These are phyloP conservation scores for Austroboletus olivaceoglutinosus DNA, from an alignment of 1,284 basidiomycete species.

Conservation along the genomic window DNA sequence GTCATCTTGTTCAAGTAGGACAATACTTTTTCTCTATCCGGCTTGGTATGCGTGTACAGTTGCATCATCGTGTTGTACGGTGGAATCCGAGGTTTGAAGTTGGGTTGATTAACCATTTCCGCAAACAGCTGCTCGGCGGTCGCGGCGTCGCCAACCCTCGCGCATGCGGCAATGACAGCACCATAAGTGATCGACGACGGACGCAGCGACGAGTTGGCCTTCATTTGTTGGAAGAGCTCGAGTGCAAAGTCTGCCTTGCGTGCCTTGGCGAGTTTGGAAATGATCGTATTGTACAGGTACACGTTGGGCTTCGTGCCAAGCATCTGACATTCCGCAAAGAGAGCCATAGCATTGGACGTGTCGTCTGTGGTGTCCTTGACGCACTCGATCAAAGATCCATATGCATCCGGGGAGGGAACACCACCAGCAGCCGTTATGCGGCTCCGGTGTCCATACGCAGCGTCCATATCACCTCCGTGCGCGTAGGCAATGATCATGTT, in stretches of 20 bases:
- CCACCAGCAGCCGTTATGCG: conserved; percentile 76
- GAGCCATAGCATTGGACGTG: conserved; percentile 77
- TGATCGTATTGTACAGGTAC: conserved; percentile 94
- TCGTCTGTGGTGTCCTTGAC: conserved; percentile 95
- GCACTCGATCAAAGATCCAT: conserved; percentile 84
- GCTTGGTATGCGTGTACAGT: conserved; percentile 87
- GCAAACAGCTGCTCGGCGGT: conserved; percentile 82
- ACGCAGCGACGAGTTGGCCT: conserved; percentile 52
- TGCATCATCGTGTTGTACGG: conserved; percentile 99
- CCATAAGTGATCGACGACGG: conserved; percentile 94
- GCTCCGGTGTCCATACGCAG: conserved; percentile 78
- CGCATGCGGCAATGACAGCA: conserved; percentile 92
- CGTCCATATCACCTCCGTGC: conserved; percentile 75
- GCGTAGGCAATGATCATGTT: conserved; percentile 85
- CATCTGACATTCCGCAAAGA: conserved; percentile 79
- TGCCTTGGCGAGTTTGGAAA: conserved; percentile 90
- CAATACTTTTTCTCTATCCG: conserved; percentile 76
- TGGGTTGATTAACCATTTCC: conserved; percentile 76
- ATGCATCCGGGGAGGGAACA: conserved; percentile 85
- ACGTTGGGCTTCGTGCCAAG: conserved; percentile 75
- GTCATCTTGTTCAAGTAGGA: conserved; percentile 76
- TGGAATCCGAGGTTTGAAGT: conserved; percentile 87
- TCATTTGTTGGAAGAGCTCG: conserved; percentile 84
- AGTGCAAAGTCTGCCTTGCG: conserved; percentile 88
- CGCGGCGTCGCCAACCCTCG: conserved; percentile 85